Evolutionary conservation across 345 rosid genomes (phyloP).

Genomic region (Draba incana): DNA sequence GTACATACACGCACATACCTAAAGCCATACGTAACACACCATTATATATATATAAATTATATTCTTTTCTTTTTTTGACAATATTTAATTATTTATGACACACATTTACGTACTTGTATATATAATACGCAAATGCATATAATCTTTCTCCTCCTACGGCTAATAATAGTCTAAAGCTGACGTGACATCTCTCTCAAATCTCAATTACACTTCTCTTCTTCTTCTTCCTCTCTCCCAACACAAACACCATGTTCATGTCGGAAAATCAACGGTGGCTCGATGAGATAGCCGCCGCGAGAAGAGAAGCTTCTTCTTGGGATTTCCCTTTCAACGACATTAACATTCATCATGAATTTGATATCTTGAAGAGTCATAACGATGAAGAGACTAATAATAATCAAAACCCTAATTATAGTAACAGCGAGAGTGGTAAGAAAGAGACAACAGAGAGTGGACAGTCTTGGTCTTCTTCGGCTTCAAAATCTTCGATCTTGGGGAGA

Average conservation of each 20-base stretch:
- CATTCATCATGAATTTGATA: slow-evolving; percentile 32
- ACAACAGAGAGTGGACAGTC: slow-evolving; percentile 55
- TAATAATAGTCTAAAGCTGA: slow-evolving; percentile 35
- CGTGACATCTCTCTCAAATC: slow-evolving; percentile 37
- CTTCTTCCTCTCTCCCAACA: slow-evolving; percentile 22
- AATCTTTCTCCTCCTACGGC: slow-evolving; percentile 29
- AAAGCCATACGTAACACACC: slow-evolving; percentile 44
- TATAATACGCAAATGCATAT: slow-evolving; percentile 32
- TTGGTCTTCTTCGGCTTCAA: slow-evolving; percentile 65
- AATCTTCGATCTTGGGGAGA: slow-evolving; percentile 46
- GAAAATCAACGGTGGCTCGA: slow-evolving; percentile 42
- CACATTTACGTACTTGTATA: slow-evolving; percentile 35
- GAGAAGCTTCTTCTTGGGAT: slow-evolving; percentile 45
- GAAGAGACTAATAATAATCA: slow-evolving; percentile 30
- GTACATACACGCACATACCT: slow-evolving; percentile 42
- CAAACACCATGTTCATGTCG: slow-evolving; percentile 30
- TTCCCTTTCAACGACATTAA: slow-evolving; percentile 44
- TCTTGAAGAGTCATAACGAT: slow-evolving; percentile 33
- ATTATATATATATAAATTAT: slow-evolving; percentile 14
- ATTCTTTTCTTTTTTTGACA: background rate
- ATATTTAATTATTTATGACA: slow-evolving; percentile 27
- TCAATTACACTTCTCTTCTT: slow-evolving; percentile 20
- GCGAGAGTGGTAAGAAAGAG: slow-evolving; percentile 47
- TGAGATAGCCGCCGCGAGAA: slow-evolving; percentile 31
- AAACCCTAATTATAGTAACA: slow-evolving; percentile 34